phyloP scores from a whole-genome alignment of 2,329 filamentous ascomycete genomes.

The Cyphellophora europaea region DNA sequence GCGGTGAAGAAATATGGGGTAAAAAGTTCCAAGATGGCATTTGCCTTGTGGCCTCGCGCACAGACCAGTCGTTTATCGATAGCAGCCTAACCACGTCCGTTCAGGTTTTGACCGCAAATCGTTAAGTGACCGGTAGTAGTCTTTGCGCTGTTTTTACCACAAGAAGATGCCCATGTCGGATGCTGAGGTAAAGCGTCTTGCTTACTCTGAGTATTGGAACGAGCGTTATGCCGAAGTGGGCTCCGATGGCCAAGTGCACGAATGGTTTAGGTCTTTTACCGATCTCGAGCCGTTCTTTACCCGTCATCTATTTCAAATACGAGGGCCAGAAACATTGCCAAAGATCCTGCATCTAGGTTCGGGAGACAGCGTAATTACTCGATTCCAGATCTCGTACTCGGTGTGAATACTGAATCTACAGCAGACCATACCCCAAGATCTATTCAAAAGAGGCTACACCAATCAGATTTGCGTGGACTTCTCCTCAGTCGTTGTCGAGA shows the following conservation, averaged over 20 bases:
- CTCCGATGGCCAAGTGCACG: slow-evolving; percentile 12
- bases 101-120: no score
- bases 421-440: slow-evolving; percentile 43
- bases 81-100: no score
- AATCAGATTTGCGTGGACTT: slow-evolving; percentile 50
- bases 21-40: no score
- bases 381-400: neutral
- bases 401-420: slow-evolving; percentile 1
- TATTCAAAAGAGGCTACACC: slow-evolving; percentile 38
- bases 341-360: slow-evolving; percentile 12
- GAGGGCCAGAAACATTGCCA: slow-evolving; percentile 8
- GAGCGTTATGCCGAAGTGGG: slow-evolving; percentile 14
- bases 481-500: slow-evolving; percentile 41
- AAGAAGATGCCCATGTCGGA: slow-evolving; percentile 9
- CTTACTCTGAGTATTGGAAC: slow-evolving; percentile 15
- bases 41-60: no score
- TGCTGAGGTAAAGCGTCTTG: slow-evolving; percentile 11
- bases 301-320: slow-evolving; percentile 11
- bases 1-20: no score
- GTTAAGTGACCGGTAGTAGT: no score
- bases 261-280: slow-evolving; percentile 15
- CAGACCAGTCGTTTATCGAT: no score
- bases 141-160: no score
- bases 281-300: slow-evolving; percentile 12
- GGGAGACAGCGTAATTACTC: slow-evolving; percentile 5